These are phyloP conservation scores for Tulasnella sp. DNA, from an alignment of 768 basidiomycete genomes.

Conservation along the genomic window DNA sequence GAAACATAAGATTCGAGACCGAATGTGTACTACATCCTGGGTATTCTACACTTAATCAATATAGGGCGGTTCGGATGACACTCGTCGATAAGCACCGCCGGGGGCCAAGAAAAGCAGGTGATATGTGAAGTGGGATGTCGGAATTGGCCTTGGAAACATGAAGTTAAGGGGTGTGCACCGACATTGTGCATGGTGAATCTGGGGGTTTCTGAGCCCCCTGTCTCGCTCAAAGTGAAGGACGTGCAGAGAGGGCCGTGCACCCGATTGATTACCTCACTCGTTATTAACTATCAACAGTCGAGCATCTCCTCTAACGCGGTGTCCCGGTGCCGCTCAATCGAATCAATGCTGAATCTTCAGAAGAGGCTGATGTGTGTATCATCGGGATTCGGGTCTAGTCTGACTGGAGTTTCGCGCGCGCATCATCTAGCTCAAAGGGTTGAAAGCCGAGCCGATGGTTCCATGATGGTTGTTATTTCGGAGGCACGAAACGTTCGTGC, in stretches of 20 bases:
- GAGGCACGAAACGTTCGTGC: constrained; percentile 85
- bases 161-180: no score
- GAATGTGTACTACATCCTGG: constrained; percentile 36
- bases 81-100: constrained; percentile 44
- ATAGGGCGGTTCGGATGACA: constrained; percentile 42
- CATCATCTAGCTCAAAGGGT: constrained; percentile 64
- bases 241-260: no score
- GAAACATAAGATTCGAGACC: constrained; percentile 38
- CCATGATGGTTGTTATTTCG: constrained; percentile 56
- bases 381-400: constrained; percentile 77
- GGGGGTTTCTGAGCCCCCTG: no score
- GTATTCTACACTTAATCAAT: constrained; percentile 20
- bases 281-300: no score
- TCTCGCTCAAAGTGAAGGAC: no score
- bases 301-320: neutral
- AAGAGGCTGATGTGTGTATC: constrained; percentile 66
- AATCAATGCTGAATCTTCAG: constrained; percentile 33
- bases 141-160: no score
- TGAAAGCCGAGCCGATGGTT: constrained; percentile 32
- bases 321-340: neutral
- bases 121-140: constrained; percentile 28
- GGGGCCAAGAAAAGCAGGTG: constrained; percentile 41
- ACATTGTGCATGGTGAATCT: no score
- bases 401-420: constrained; percentile 74
- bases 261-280: no score